These are phyloP conservation scores for Ogataea trehalophila DNA, from an alignment of 805 yeast genomes.

Conservation along the genomic window DNA sequence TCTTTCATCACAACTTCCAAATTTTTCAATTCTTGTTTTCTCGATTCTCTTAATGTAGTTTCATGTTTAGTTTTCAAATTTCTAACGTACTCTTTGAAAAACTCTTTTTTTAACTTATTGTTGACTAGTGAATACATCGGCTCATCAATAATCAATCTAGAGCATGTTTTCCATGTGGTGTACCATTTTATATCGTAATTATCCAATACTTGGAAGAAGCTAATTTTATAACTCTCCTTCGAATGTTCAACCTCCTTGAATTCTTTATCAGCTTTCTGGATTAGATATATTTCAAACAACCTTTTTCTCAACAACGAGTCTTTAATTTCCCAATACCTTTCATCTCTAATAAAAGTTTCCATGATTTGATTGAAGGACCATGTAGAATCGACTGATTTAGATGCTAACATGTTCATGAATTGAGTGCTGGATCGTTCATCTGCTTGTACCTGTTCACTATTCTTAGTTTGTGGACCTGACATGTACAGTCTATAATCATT, in stretches of 20 bases:
- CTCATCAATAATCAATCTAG: conserved; percentile 53
- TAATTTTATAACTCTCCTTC: conserved; percentile 49
- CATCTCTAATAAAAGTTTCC: conserved; percentile 49
- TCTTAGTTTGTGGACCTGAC: background rate
- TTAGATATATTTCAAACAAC: conserved; percentile 61
- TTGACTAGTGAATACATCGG: conserved; percentile 59
- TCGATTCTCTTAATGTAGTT: conserved; percentile 22
- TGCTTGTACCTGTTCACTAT: conserved; percentile 1
- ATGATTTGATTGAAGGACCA: conserved; percentile 74
- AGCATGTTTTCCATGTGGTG: conserved; percentile 62
- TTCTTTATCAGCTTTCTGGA: conserved; percentile 46
- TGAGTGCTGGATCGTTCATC: conserved; percentile 25
- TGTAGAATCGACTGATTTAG: conserved; percentile 56
- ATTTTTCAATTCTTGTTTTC: conserved; percentile 47
- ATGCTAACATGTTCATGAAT: conserved; percentile 51
- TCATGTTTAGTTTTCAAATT: conserved; percentile 33
- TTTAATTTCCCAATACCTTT: conserved; percentile 61
- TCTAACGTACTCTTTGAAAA: conserved; percentile 48
- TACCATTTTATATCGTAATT: conserved; percentile 42
- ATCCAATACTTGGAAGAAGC: conserved; percentile 46
- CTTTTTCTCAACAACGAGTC: conserved; percentile 58
- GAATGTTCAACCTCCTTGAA: conserved; percentile 48
- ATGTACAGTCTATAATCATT: background rate
- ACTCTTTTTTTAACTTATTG: conserved; percentile 49
- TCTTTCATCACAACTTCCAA: conserved; percentile 43